Evolutionary conservation across 2,329 filamentous ascomycete species (phyloP), one percentile per base, ranked within the genome.

Genomic region (Polytolypa hystricis): DNA sequence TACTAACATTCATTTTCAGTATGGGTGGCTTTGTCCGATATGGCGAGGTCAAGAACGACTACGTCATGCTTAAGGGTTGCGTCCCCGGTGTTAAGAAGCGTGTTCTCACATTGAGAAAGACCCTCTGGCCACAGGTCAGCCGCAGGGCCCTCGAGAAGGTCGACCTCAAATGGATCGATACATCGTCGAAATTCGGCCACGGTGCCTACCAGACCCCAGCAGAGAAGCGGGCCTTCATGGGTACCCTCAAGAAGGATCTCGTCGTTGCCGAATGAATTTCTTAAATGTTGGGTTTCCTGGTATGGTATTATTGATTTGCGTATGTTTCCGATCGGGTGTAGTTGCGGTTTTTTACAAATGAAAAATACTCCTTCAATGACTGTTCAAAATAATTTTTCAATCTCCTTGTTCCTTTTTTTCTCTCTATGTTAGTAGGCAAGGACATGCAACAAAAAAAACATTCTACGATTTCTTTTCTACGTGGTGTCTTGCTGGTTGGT

Each of bases 151-250:
- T 94, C 62, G 91, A 98, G 82, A 96, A 98, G 84, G 84, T 96
- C 67, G 84, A 89, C 63, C 84, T 98, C 74, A 98, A 98, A 74
- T 98, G 91, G 91, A 98, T 98, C 82, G 91, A 98, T 63, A 98
- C 91, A 58, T 95, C 87, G 47, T 95, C 87, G 73, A 93, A 98
- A 78, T 98, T 98, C 70, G 91, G 91, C 70, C 91, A 98, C 75
- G 91, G 91, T 79, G 89, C 86, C 61, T 98, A 93, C 85, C 91
- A 98, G 77, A 98, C 91, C 49, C 74, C 81, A 52, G 82, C 84
- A 62, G 91, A 98, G 83, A 98, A 98, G 86, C 84, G 83, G 73
- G 79, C 85, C 66, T 91, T 85, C 77, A 68, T 94, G 71, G 91
- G 91, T 73, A 93, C 86, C 42, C 85, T 98, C 84, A 98, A 98